Evolutionary conservation across 768 basidiomycete genomes (phyloP).

Genomic region (Trametes maxima): DNA sequence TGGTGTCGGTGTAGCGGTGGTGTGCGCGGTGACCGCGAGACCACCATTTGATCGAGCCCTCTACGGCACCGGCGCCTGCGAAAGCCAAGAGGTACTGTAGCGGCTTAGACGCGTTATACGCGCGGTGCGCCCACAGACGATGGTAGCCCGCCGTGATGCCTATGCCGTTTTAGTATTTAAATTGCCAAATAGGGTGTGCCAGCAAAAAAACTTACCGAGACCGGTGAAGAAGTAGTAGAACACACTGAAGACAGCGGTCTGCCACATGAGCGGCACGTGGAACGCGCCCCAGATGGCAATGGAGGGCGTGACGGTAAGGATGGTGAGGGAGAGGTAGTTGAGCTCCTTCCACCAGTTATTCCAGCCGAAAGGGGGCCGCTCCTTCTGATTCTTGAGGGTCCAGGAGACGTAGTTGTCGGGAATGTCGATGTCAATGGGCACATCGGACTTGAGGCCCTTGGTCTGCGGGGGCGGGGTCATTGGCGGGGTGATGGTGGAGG

Average conservation of each 20-base stretch:
- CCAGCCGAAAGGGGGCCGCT: constrained; percentile 50
- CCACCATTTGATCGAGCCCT: constrained; percentile 99
- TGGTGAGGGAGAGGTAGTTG: constrained; percentile 75
- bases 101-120: constrained; percentile 88
- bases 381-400: constrained; percentile 52
- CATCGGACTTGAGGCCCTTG: constrained; percentile 25
- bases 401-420: constrained; percentile 61
- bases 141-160: constrained; percentile 96
- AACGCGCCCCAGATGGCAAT: constrained; percentile 73
- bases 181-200: background rate
- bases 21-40: constrained; percentile 96
- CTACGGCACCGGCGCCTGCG: constrained; percentile 88
- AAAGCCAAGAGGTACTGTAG: constrained; percentile 85
- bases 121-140: constrained; percentile 94
- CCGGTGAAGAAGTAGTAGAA: constrained; percentile 82
- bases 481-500: constrained; percentile 27
- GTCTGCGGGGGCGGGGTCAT: constrained; percentile 21
- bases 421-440: constrained; percentile 41
- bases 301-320: constrained; percentile 73
- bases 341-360: constrained; percentile 56
- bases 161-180: constrained; percentile 36
- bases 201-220: constrained; percentile 55
- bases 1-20: constrained; percentile 96
- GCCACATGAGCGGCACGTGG: constrained; percentile 64
- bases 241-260: constrained; percentile 72